These are phyloP conservation scores for Toxoplasma gondii DNA, from an alignment of 169 alveolate species.

Conservation along the genomic window DNA sequence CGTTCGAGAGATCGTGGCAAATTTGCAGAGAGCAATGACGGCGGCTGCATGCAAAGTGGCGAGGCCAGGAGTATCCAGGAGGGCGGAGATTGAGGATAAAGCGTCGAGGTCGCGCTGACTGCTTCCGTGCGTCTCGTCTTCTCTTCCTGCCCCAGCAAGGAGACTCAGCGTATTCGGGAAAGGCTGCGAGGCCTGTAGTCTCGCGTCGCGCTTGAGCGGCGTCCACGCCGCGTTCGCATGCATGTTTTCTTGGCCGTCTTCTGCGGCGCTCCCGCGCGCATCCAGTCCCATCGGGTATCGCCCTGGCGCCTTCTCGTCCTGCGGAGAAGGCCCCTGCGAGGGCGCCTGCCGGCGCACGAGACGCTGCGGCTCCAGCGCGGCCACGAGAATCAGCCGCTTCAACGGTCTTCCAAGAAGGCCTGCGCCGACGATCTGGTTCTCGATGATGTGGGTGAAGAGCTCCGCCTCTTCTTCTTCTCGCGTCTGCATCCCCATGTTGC, in stretches of 20 bases:
- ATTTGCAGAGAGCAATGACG: slow-evolving; percentile 37
- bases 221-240: neutral
- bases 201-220: neutral
- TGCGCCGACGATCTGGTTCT: neutral
- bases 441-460: slow-evolving; percentile 17
- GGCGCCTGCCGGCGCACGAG: neutral
- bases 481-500: slow-evolving; percentile 46
- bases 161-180: neutral
- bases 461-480: slow-evolving; percentile 38
- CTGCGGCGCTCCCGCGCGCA: neutral
- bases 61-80: neutral
- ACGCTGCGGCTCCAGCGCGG: slow-evolving; percentile 40
- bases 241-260: neutral
- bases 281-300: neutral
- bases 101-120: neutral
- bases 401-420: slow-evolving; percentile 44
- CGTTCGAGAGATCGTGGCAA: slow-evolving; percentile 22
- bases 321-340: too few relatives aligned
- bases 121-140: neutral
- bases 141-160: neutral
- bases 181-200: neutral
- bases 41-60: slow-evolving; percentile 39
- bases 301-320: neutral
- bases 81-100: neutral
- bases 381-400: slow-evolving; percentile 44